These are phyloP conservation scores for Lentinula detonsa DNA, from an alignment of 768 basidiomycete species.

Conservation along the genomic window DNA sequence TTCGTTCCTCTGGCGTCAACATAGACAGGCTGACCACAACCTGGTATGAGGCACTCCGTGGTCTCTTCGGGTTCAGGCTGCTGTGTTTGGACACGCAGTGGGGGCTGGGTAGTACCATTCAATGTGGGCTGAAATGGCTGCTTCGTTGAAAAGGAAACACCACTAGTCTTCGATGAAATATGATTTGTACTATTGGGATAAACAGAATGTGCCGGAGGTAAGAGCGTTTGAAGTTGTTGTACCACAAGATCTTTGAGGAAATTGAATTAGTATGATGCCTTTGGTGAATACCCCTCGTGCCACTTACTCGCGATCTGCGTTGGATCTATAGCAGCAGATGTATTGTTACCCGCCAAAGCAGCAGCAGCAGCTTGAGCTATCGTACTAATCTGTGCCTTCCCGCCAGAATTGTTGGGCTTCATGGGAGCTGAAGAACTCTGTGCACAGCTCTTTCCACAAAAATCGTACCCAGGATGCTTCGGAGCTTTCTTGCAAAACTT, in stretches of 20 bases:
- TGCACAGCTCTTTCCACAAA: conserved; percentile 63
- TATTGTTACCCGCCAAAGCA: neutral
- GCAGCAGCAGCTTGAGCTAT: conserved; percentile 1
- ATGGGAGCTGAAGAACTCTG: conserved; percentile 15
- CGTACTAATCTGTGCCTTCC: neutral
- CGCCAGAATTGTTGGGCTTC: neutral
- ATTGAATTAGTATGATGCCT: neutral
- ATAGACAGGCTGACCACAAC: conserved; percentile 52
- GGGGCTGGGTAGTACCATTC: neutral
- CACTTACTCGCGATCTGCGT: conserved; percentile 9
- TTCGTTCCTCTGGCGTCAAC: conserved; percentile 46
- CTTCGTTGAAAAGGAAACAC: neutral
- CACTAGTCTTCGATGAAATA: neutral
- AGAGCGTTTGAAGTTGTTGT: conserved; percentile 30
- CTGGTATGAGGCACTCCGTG: conserved; percentile 46
- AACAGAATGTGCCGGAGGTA: neutral
- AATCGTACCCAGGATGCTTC: conserved; percentile 53
- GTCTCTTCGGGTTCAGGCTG: conserved; percentile 24
- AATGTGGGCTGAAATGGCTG: neutral
- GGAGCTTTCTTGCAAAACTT: conserved; percentile 55
- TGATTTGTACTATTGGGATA: neutral
- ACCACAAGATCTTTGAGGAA: conserved; percentile 32
- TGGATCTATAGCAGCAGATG: conserved; percentile 1
- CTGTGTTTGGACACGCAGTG: neutral
- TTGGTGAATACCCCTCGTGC: neutral